A percentile compares a stretch with the other conserved stretches of the same genome.
These are phyloP conservation scores for Lumnitzera littorea DNA, from an alignment of 345 rosid genomes.

Conservation along the genomic window DNA sequence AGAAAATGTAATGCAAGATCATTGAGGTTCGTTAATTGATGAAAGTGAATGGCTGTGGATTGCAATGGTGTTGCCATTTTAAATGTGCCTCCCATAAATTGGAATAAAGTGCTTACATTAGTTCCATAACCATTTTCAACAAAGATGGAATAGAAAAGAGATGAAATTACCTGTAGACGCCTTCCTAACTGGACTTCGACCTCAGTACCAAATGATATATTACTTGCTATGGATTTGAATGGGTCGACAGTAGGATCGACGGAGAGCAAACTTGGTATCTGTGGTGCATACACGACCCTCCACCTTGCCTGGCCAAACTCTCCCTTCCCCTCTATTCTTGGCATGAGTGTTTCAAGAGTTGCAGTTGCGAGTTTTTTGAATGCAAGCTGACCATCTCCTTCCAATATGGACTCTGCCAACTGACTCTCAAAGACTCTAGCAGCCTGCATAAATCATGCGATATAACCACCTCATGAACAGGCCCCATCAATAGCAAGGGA, in stretches of 20 bases:
- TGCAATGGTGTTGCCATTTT: too few relatives aligned
- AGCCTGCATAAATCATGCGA: slow-evolving; percentile 38
- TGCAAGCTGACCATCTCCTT: slow-evolving; percentile 95
- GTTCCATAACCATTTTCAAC: background rate
- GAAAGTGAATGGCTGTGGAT: too few relatives aligned
- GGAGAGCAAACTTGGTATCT: slow-evolving; percentile 94
- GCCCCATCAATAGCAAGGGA: too few relatives aligned
- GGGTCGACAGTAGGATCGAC: slow-evolving; percentile 92
- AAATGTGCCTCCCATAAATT: too few relatives aligned
- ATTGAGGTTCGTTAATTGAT: too few relatives aligned
- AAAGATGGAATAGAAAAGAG: background rate
- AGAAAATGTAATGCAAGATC: too few relatives aligned
- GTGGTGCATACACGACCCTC: slow-evolving; percentile 99
- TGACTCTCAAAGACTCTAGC: slow-evolving; percentile 93
- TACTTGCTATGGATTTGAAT: slow-evolving; percentile 83
- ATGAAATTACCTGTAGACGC: slow-evolving; percentile 67
- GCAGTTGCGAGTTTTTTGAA: slow-evolving; percentile 96
- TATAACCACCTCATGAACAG: background rate
- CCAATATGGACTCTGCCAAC: slow-evolving; percentile 93
- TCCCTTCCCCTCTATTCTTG: slow-evolving; percentile 95
- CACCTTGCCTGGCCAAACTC: slow-evolving; percentile 95
- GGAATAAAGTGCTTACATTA: too few relatives aligned
- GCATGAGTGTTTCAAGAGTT: slow-evolving; percentile 89
- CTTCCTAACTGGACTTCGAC: slow-evolving; percentile 96
- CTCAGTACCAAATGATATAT: slow-evolving; percentile 83